Percentiles rank a stretch among this genome's conserved stretches.
These are phyloP conservation scores for Ganoderma sinense DNA, from an alignment of 1,284 basidiomycete species.

Conservation along the genomic window DNA sequence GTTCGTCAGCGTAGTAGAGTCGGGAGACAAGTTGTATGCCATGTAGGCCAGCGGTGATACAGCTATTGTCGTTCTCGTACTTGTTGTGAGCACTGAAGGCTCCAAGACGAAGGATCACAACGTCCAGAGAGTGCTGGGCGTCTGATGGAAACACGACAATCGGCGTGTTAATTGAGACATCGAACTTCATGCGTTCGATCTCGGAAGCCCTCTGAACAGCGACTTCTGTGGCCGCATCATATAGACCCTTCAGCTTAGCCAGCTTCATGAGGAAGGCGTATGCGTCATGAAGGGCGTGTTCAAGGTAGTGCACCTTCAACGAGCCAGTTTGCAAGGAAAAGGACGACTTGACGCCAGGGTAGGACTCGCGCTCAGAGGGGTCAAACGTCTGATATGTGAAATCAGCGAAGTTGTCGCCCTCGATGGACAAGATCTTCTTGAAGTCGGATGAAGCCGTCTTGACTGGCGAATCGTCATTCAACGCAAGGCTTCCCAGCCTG, in stretches of 20 bases:
- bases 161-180: constrained; percentile 90
- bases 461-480: constrained; percentile 80
- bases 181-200: constrained; percentile 92
- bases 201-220: constrained; percentile 93
- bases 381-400: constrained; percentile 97
- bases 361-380: constrained; percentile 63
- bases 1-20: constrained; percentile 56
- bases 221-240: constrained; percentile 94
- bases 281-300: constrained; percentile 87
- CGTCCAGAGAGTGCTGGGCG: constrained; percentile 69
- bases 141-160: constrained; percentile 91
- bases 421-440: constrained; percentile 92
- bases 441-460: constrained; percentile 72
- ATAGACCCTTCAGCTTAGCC: constrained; percentile 91
- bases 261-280: constrained; percentile 90
- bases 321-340: constrained; percentile 91
- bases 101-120: constrained; percentile 86
- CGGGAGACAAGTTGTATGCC: constrained; percentile 89
- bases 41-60: constrained; percentile 80
- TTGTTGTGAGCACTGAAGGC: constrained; percentile 89
- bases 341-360: constrained; percentile 88
- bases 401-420: constrained; percentile 95
- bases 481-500: constrained; percentile 85
- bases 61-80: constrained; percentile 70
- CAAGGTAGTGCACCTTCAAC: constrained; percentile 89